Conservation (phyloP, 1,284 basidiomycete species). For the Fomes fomentarius region DNA sequence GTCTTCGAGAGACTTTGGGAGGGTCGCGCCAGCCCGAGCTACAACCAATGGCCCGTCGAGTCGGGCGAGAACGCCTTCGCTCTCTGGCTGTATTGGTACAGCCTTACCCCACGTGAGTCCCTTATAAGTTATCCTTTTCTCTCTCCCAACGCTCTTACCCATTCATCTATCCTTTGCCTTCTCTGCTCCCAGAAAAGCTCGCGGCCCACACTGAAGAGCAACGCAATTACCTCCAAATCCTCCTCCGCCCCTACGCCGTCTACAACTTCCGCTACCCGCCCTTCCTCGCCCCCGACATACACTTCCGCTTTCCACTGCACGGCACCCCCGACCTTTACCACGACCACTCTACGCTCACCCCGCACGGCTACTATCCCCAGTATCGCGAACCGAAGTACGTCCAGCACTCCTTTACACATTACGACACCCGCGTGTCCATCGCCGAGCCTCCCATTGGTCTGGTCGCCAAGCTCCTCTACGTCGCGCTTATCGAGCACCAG, state of each 20-base stretch:
- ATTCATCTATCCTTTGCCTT: too few relatives aligned
- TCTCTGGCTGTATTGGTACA: conserved; percentile 66
- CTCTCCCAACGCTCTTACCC: neutral
- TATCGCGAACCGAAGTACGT: conserved; percentile 45
- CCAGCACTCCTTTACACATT: conserved; percentile 39
- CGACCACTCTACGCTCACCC: conserved; percentile 37
- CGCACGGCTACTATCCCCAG: conserved; percentile 60
- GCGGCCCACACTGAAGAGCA: conserved; percentile 39
- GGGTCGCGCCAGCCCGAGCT: conserved; percentile 33
- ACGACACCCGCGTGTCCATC: conserved; percentile 42
- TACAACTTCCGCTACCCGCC: conserved; percentile 51
- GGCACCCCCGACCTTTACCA: conserved; percentile 39
- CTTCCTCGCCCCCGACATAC: conserved; percentile 60
- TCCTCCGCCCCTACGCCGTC: conserved; percentile 61
- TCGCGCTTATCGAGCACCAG: conserved; percentile 57
- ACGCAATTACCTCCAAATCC: conserved; percentile 48
- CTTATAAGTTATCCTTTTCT: conserved; percentile 2
- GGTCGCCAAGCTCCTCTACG: conserved; percentile 66
- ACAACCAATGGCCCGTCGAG: conserved; percentile 60
- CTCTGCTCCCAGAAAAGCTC: conserved; percentile 44
- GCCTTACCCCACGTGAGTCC: conserved; percentile 48
- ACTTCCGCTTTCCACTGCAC: conserved; percentile 55
- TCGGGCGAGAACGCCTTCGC: conserved; percentile 51
- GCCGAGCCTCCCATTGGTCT: conserved; percentile 53
- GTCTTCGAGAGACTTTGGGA: conserved; percentile 50